Evolutionary conservation across 176 grass and related monocot species (phyloP).

Genomic region (Phoenix roebelenii): DNA sequence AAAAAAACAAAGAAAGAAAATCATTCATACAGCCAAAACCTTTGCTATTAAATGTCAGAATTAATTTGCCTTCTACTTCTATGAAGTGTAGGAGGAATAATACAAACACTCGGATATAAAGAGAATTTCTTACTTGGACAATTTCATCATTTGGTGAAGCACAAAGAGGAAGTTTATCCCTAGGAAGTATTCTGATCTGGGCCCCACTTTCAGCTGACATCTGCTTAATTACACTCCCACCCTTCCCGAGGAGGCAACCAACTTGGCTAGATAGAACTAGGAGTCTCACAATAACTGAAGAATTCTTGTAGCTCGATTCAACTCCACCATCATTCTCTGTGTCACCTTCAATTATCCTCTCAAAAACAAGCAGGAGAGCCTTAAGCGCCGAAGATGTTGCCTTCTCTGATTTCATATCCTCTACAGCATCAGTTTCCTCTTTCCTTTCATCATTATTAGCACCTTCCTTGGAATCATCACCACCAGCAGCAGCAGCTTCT

Average conservation of each 20-base stretch:
- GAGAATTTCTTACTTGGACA: constrained; percentile 53
- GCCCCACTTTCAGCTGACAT: constrained; percentile 64
- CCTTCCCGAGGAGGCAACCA: constrained; percentile 76
- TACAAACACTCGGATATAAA: neutral
- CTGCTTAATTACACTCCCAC: constrained; percentile 65
- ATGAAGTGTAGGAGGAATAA: too few species aligned
- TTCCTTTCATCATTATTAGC: constrained; percentile 24
- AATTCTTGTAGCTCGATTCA: constrained; percentile 17
- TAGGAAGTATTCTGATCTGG: constrained; percentile 66
- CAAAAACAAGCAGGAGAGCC: constrained; percentile 64
- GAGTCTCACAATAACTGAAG: constrained; percentile 56
- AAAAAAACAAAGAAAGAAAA: too few species aligned
- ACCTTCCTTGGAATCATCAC: constrained; percentile 21
- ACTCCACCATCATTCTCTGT: constrained; percentile 33
- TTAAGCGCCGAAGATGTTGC: constrained; percentile 31
- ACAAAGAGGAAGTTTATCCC: constrained; percentile 70
- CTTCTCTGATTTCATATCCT: constrained; percentile 35
- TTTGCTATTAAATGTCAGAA: too few species aligned
- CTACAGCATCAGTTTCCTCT: constrained; percentile 15
- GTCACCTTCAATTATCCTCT: constrained; percentile 58
- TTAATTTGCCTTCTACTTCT: too few species aligned
- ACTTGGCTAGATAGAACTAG: constrained; percentile 79
- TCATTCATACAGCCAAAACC: too few species aligned
- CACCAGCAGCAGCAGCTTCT: constrained; percentile 12
- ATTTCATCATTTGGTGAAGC: constrained; percentile 62